A percentile compares a stretch with the other conserved stretches of the same genome.
These are phyloP conservation scores for Sclerotinia nivalis DNA, from an alignment of 2,329 filamentous ascomycete genomes.

Conservation along the genomic window DNA sequence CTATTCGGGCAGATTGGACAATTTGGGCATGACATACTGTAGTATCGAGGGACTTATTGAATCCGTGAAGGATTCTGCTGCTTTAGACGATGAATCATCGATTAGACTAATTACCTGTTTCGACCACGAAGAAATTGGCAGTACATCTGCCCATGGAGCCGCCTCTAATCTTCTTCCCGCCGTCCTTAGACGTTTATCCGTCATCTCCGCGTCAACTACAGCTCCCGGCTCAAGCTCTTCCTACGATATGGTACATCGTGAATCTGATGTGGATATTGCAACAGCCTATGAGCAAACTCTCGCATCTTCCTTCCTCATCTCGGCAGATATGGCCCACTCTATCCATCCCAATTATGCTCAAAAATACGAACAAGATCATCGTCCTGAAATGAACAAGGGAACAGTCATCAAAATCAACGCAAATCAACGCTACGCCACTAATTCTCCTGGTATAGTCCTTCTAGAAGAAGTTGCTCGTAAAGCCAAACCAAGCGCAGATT, in stretches of 20 bases:
- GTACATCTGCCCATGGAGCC: slow-evolving; percentile 87
- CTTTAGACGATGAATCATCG: slow-evolving; percentile 72
- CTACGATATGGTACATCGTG: slow-evolving; percentile 57
- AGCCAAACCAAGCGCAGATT: slow-evolving; percentile 52
- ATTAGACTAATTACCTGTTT: slow-evolving; percentile 95
- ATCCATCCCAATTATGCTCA: slow-evolving; percentile 91
- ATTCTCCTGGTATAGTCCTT: slow-evolving; percentile 90
- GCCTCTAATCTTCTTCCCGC: slow-evolving; percentile 89
- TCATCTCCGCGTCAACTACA: slow-evolving; percentile 57
- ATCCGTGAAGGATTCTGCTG: slow-evolving; percentile 64
- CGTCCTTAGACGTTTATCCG: slow-evolving; percentile 81
- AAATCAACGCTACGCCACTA: slow-evolving; percentile 95
- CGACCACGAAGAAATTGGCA: slow-evolving; percentile 97
- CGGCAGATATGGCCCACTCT: slow-evolving; percentile 96
- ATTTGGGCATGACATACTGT: slow-evolving; percentile 95
- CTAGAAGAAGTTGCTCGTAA: slow-evolving; percentile 78
- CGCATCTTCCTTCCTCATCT: slow-evolving; percentile 87
- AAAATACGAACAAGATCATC: slow-evolving; percentile 90
- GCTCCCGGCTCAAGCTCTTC: slow-evolving; percentile 58
- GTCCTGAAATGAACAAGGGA: slow-evolving; percentile 94
- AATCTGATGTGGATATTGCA: slow-evolving; percentile 60
- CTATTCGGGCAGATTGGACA: slow-evolving; percentile 94
- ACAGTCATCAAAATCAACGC: slow-evolving; percentile 98
- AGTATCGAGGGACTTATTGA: slow-evolving; percentile 81
- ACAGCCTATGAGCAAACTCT: slow-evolving; percentile 94